Evolutionary conservation across 495 filamentous ascomycete species (phyloP), one percentile per base, ranked within the genome.

Genomic region (Penicillium canariense): DNA sequence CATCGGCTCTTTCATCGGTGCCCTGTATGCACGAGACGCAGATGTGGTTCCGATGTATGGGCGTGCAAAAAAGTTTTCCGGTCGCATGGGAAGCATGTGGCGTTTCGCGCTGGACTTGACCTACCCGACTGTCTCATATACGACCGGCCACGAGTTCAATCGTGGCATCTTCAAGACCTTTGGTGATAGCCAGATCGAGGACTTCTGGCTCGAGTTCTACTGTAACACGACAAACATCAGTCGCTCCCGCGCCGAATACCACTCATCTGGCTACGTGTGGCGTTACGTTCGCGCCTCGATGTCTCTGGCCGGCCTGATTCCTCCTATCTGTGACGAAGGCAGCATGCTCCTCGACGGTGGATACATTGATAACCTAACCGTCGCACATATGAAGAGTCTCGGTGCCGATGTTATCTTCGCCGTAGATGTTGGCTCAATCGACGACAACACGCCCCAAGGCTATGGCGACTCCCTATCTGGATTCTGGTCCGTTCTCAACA

Each of bases 101-200:
- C 84, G 94, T 23, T 97, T 98, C 67, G 92, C 91, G 2, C 78
- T 97, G 9, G 94, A 98, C 68, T 68, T 97, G 56, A 98, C 94
- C 8, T 98, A 98, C 69, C 94, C 94, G 0, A 93, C 90, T 14
- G 84, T 84, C 18, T 96, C 92, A 12, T 98, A 98, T 70, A 98
- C 94, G 6, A 98, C 94, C 0, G 94, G 94, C 4, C 94, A 98
- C 68, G 94, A 97, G 63, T 98, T 98, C 81, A 98, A 98, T 66
- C 89, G 94, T 3, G 95, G 95, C 10, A 97, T 98, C 64, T 98
- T 97, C 82, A 97, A 97, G 72, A 91, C 94, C 0, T 96, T 98
- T 69, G 93, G 91, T 8, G 89, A 96, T 56, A 87, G 88, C 32
- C 94, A 97, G 68, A 97, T 98, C 50, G 94, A 98, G 72, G 95